Evolutionary conservation across 2,329 filamentous ascomycete genomes (phyloP), one percentile per base, ranked within the genome.

Genomic region (Ophioceras dolichostomum): DNA sequence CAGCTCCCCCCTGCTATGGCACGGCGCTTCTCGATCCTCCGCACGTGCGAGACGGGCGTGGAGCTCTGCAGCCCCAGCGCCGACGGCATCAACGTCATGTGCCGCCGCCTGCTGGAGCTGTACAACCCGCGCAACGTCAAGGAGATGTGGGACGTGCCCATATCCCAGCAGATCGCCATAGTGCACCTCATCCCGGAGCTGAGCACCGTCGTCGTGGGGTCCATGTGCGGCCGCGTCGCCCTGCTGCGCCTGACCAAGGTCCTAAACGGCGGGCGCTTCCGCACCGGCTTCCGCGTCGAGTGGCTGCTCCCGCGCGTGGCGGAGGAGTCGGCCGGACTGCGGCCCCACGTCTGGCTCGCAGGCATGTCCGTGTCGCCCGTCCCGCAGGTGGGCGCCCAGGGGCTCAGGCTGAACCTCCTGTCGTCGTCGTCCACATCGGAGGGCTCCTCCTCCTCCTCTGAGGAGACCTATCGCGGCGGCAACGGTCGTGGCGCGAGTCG

Each of bases 331-430:
- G 44, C 46, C 3, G 48, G 57, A 5, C 42, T 66, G 29, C 59
- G 66, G 12, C 65, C 65, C 1, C 50, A 56, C n/a, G 61, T 65
- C 26, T 65, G 71, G 9, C 56, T 88, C 36, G 61, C 80, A 33
- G 83, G 83, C 0, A 64, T 88, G 39, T 80, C 83, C 0, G 67
- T 79, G 2, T 73, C 73, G 2, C 81, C 77, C 0, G 57, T 83
- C 6, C 79, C 76, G 36, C 67, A 59, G 36, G 51, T 62, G 1
- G 54, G 47, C 7, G 49, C 52, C 32, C 38, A 36, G 12, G 45
- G 47, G 1, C 38, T 53, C 10, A 43, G 45, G n/a, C 40, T 59
- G 31, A 20, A 21, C 38, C 37, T 10, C 35, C 34, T 28, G 13
- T 9, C 12, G 5, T n/a, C 32, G 3, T 34, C 32, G 20, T 19